Conservation (phyloP, 1,139 yeast species). For the Debaryomyces singareniensis region DNA sequence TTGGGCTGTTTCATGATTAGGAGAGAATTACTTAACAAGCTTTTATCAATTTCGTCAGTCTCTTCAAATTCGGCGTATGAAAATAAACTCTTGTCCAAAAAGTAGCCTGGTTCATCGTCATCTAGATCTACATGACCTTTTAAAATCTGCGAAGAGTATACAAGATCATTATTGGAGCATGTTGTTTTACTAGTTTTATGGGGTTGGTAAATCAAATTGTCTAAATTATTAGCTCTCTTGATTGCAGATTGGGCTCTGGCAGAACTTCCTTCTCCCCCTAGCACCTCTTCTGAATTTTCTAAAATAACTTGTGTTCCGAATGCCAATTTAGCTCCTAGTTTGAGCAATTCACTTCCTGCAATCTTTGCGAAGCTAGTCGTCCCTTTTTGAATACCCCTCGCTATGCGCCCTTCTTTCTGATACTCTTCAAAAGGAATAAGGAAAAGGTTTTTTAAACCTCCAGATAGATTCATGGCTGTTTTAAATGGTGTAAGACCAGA, state of each 20-base stretch:
- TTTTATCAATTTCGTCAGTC: constrained; percentile 13
- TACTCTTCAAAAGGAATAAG: constrained; percentile 73
- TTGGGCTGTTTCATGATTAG: constrained; percentile 7
- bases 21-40: constrained; percentile 7
- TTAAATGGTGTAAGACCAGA: constrained; percentile 82
- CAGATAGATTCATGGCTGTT: constrained; percentile 71
- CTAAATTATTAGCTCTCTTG: constrained; percentile 3
- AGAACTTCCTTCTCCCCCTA: constrained; percentile 61
- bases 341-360: constrained; percentile 75
- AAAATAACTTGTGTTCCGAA: constrained; percentile 82
- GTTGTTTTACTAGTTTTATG: no score
- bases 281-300: constrained; percentile 71
- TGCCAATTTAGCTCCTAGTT: constrained; percentile 79
- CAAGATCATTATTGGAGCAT: no score
- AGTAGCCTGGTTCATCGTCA: constrained; percentile 1
- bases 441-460: constrained; percentile 69
- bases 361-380: constrained; percentile 71
- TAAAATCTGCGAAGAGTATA: constrained; percentile 1
- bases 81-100: constrained; percentile 12
- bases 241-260: constrained; percentile 6
- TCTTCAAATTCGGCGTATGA: constrained; percentile 24
- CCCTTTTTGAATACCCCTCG: constrained; percentile 72
- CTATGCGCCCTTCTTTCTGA: constrained; percentile 61
- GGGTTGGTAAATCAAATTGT: constrained; percentile 1
- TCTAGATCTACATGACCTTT: constrained; percentile 2